Base-by-base conservation (phyloP, 371 early-diverging fungal species). In the Parasitella parasitica region DNA sequence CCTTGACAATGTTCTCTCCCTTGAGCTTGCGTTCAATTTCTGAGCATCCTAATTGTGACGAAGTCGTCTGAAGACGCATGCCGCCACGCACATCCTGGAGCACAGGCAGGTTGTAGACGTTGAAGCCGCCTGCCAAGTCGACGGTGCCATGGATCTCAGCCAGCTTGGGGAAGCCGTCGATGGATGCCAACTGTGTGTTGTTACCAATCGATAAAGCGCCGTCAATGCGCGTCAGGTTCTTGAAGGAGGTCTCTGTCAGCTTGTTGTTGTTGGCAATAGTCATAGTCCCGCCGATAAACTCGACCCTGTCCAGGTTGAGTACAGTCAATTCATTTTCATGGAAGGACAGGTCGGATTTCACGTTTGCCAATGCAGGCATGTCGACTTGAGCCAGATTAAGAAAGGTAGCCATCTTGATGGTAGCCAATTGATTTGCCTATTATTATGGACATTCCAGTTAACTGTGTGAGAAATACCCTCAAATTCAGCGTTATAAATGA, bases 151-250 rank as follows among this genome's bases (percentile, higher is more conserved):
- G 72, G 6, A 87, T 76, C 9, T 76, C 77, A 37, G 59, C 56
- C 11, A 85, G 67, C 32, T 65, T 70, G 4, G 74, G 68, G 64
- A 83, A 85, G 3, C 87, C 87, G 35, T 72, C 72, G 22, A 87
- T 71, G 9, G 66, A 50, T 1, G 54, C 58, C 28, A 87, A 53
- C 15, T 77, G 70, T 2, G 83, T 77, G 58, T 87, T 87, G 71
- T 87, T 84, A 57, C 83, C 84, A 32, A 87, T 73, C 9, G 80
- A 72, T 3, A 87, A 67, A 9, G 87, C 85, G 18, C 87, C 87
- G 13, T 76, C 77, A 11, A 87, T 74, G 16, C 61, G 55, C 8
- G 59, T 50, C n/a, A 86, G 64, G 4, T 64, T 69, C 54, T 76
- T 62, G 74, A 87, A 81, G 1, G 87, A 78, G 2, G 75, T 61